Base-by-base conservation (phyloP, 768 basidiomycete genomes). In the Strobilomyces dryophilus region DNA sequence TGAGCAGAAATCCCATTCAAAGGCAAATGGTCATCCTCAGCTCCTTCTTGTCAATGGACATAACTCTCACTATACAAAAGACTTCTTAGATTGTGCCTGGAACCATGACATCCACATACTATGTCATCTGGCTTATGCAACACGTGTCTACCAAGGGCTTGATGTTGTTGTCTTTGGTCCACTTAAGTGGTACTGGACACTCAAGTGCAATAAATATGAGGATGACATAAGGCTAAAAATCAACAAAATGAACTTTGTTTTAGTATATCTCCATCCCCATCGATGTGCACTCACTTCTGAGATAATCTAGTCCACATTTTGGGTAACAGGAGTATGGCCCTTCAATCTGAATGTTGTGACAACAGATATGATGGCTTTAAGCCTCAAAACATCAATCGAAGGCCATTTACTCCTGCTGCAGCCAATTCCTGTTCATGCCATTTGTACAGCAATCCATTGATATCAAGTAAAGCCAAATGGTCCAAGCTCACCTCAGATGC, bases 151-250 rank as follows among this genome's bases (percentile, higher is more conserved):
- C n/a, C n/a, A n/a, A n/a, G n/a, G n/a, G n/a, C n/a, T n/a, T n/a
- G n/a, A n/a, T n/a, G n/a, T n/a, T n/a, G n/a, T n/a, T n/a, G 61
- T 68, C 21, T 75, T 74, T 34, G 46, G 43, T 3, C 43, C 58
- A 4, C 49, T 77, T 7, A 77, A 78, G 55, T 17, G 27, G 32
- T n/a, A 2, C 6, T 70, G 62, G 62, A 58, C 45, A 1, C 44
- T 66, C 20, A 64, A 66, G 41, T 48, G 21, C 1, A 32, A 55
- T 49, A 26, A 48, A 15, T 55, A 37, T 12, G 34, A 56, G 11
- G 27, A 27, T 11, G 11, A 32, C 1, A 44, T 27, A 8, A 12
- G 43, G 18, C 27, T n/a, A 9, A 44, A 29, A 5, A 29, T 44
- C 15, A 29, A 18, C 17, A 44, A 44, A 8, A 29, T 27, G 8